These are phyloP conservation scores for Coniella lustricola DNA, from an alignment of 2,329 filamentous ascomycete species.

Conservation along the genomic window DNA sequence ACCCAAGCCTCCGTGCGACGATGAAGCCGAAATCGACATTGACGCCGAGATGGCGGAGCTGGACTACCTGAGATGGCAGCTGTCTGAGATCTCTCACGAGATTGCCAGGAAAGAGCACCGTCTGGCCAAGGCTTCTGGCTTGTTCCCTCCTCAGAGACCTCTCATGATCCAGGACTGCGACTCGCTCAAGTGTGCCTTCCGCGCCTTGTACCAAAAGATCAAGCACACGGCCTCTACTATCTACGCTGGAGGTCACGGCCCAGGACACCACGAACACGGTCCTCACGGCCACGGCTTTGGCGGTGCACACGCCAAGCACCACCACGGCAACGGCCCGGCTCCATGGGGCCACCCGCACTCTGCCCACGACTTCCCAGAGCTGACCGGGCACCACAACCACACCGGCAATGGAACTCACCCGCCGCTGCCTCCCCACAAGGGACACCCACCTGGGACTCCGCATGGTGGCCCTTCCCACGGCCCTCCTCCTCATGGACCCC, in stretches of 20 bases:
- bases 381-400: slow-evolving; percentile 15
- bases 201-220: slow-evolving; percentile 31
- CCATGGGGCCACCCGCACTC: slow-evolving; percentile 4
- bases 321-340: not conserved
- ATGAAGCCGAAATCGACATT: slow-evolving; percentile 24
- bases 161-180: slow-evolving; percentile 30
- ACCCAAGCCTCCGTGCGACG: slow-evolving; percentile 16
- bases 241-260: slow-evolving; percentile 22
- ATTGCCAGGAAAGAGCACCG: slow-evolving; percentile 36
- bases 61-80: slow-evolving; percentile 34
- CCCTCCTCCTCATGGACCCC: too few relatives aligned
- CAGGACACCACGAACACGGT: slow-evolving; percentile 13
- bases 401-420: slow-evolving; percentile 21
- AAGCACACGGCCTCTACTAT: slow-evolving; percentile 28
- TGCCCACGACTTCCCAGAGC: slow-evolving; percentile 18
- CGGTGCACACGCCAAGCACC: slow-evolving; percentile 15
- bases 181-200: slow-evolving; percentile 36
- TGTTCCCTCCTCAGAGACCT: slow-evolving; percentile 14
- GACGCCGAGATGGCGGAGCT: slow-evolving; percentile 38
- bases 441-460: too few relatives aligned
- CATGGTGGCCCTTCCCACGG: too few relatives aligned
- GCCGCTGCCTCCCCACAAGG: slow-evolving; percentile 4
- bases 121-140: slow-evolving; percentile 29
- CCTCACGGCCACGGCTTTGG: slow-evolving; percentile 20
- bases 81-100: slow-evolving; percentile 33